phyloP scores from a whole-genome alignment of 176 grass and related monocot species.

The Ensete glaucum region DNA sequence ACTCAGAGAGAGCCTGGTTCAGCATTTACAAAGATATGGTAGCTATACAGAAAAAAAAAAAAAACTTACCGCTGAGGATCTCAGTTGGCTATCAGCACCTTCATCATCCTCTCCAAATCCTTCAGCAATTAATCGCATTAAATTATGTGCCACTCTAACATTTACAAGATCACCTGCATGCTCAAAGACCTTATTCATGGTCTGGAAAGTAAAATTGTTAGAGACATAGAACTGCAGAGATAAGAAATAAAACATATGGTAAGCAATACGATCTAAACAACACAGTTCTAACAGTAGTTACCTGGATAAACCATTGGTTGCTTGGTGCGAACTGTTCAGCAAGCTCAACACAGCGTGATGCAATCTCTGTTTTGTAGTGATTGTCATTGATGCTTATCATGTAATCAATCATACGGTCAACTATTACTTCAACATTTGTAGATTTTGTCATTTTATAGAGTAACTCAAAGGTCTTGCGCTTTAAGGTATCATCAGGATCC shows the following conservation, averaged over 20 bases:
- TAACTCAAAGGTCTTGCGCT: conserved; percentile 98
- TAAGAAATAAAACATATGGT: background rate
- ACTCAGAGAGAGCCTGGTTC: too few relatives aligned
- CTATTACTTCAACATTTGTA: conserved; percentile 99
- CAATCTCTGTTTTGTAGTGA: conserved; percentile 98
- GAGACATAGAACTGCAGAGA: conserved; percentile 3
- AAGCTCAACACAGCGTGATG: conserved; percentile 96
- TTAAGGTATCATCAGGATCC: conserved; percentile 98
- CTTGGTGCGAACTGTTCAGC: conserved; percentile 98
- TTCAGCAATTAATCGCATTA: conserved; percentile 99
- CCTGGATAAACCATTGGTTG: conserved; percentile 99
- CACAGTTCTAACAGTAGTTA: conserved; percentile 19
- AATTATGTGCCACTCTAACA: conserved; percentile 92
- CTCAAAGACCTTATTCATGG: conserved; percentile 99
- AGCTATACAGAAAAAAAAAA: background rate
- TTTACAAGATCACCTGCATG: conserved; percentile 99
- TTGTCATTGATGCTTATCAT: conserved; percentile 91
- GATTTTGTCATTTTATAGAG: conserved; percentile 99
- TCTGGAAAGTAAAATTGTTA: conserved; percentile 49
- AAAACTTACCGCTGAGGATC: conserved; percentile 96
- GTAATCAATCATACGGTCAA: conserved; percentile 99
- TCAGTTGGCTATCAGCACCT: conserved; percentile 85
- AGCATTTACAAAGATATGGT: background rate
- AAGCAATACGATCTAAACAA: background rate
- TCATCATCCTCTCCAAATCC: conserved; percentile 98